phyloP scores from a whole-genome alignment of 495 filamentous ascomycete genomes.

The Aspergillus steynii region DNA sequence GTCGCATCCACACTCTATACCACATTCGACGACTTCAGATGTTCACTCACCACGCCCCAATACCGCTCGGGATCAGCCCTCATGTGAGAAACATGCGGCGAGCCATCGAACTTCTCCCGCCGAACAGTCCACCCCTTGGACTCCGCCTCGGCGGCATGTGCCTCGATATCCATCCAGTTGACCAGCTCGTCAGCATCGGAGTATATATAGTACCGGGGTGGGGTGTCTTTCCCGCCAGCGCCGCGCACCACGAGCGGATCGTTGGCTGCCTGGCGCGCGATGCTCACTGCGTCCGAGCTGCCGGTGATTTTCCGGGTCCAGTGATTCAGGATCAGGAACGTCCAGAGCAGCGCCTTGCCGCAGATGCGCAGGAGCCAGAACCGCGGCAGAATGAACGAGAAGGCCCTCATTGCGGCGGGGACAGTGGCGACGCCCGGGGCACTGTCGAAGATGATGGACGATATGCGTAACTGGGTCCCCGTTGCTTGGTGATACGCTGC shows the following conservation, averaged over 20 bases:
- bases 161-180: slow-evolving; percentile 39
- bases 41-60: slow-evolving; percentile 38
- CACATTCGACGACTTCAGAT: slow-evolving; percentile 10
- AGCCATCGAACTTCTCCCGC: slow-evolving; percentile 39
- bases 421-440: slow-evolving; percentile 40
- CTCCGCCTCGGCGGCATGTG: slow-evolving; percentile 41
- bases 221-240: slow-evolving; percentile 15
- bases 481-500: slow-evolving; percentile 32
- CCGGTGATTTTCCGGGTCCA: slow-evolving; percentile 17
- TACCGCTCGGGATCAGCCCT: slow-evolving; percentile 42
- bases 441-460: slow-evolving; percentile 42
- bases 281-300: slow-evolving; percentile 26
- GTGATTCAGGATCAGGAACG: slow-evolving; percentile 21
- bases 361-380: slow-evolving; percentile 34
- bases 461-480: slow-evolving; percentile 34
- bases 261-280: slow-evolving; percentile 32
- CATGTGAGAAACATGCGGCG: slow-evolving; percentile 49
- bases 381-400: slow-evolving; percentile 38
- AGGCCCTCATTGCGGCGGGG: slow-evolving; percentile 29
- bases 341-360: slow-evolving; percentile 27
- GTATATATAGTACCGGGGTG: slow-evolving; percentile 44
- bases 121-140: slow-evolving; percentile 34
- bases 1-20: background rate
- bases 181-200: slow-evolving; percentile 46
- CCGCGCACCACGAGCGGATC: slow-evolving; percentile 29